Percentiles rank a stretch among this genome's conserved stretches.
phyloP scores from a whole-genome alignment of 495 filamentous ascomycete genomes.

The Penicillium paxilli region DNA sequence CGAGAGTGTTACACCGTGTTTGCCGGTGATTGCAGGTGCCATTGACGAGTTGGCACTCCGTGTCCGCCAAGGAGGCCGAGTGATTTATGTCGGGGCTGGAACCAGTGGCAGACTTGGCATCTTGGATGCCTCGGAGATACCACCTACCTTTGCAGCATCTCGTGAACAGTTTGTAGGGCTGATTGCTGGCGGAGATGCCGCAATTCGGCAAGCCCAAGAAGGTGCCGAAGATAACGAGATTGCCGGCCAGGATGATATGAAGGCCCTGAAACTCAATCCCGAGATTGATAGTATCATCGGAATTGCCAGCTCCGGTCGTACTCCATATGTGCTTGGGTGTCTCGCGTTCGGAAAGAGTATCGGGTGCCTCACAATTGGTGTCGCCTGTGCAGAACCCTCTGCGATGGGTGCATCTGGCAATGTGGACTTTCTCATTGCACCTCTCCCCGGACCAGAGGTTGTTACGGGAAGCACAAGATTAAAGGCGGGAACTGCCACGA shows the following conservation, averaged over 20 bases:
- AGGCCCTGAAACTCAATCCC: slow-evolving; percentile 23
- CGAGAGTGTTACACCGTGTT: slow-evolving; percentile 27
- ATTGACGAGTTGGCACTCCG: slow-evolving; percentile 33
- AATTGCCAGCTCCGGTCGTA: slow-evolving; percentile 43
- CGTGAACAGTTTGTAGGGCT: slow-evolving; percentile 34
- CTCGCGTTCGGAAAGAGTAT: slow-evolving; percentile 31
- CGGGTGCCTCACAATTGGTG: slow-evolving; percentile 35
- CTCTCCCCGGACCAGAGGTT: slow-evolving; percentile 36
- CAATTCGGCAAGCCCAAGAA: slow-evolving; percentile 40
- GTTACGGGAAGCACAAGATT: slow-evolving; percentile 42
- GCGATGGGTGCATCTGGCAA: slow-evolving; percentile 25
- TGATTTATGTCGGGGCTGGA: slow-evolving; percentile 42
- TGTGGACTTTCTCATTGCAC: slow-evolving; percentile 32
- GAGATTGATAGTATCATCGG: slow-evolving; percentile 37
- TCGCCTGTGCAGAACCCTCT: slow-evolving; percentile 35
- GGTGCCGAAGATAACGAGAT: slow-evolving; percentile 37
- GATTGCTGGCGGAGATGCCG: slow-evolving; percentile 40
- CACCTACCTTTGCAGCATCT: slow-evolving; percentile 39
- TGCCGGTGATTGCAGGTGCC: slow-evolving; percentile 30
- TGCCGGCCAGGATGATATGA: slow-evolving; percentile 26
- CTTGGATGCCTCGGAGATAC: slow-evolving; percentile 41
- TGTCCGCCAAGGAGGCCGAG: slow-evolving; percentile 35
- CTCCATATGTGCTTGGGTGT: slow-evolving; percentile 40
- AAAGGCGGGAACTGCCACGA: slow-evolving; percentile 41
- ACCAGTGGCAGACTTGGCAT: slow-evolving; percentile 46